Evolutionary conservation across 2,329 filamentous ascomycete genomes (phyloP), one percentile per base, ranked within the genome.

Genomic region (Aspergillus cejpii): DNA sequence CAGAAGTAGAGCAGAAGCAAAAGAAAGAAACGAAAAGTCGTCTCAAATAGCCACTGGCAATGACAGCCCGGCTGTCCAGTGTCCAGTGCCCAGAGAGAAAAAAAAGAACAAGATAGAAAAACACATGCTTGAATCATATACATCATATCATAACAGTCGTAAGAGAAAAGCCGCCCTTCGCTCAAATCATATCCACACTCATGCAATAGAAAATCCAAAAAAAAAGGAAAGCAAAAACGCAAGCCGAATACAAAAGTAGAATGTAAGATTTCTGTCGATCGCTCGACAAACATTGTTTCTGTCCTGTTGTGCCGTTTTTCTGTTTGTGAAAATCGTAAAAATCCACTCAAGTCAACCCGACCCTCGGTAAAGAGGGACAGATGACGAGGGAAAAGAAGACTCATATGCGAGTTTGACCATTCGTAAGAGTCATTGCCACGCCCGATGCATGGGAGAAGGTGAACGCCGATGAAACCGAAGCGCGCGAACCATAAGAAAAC

Each of bases 141-240:
- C 54, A 50, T 56, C 54, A 39, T 56, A 55, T 55, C 54, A 49
- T 54, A 51, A 56, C 43, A 51, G 50, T 56, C 52, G 46, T 55
- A 49, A 51, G 42, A 53, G 41, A 50, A 50, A 39, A 45, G 45
- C 53, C 53, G 43, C 45, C 46, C 42, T 44, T 41, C 40, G 49
- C 42, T 44, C 45, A 48, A n/a, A 33, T 39, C 39, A 41, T 27
- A 39, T 44, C 37, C 47, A 48, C 50, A 44, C 52, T 36, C 29
- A 56, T 55, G 52, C 52, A 56, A 51, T 45, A 44, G 19, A 46
- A 46, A 45, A 39, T 45, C 38, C 29, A 27, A 41, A 43, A 43
- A 39, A 12, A 21, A 29, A 24, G 7, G 19, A 44, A 42, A 42
- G 33, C 19, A 38, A 44, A 31, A 37, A 45, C 33, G 37, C 39